Evolutionary conservation across 163 green algal species (phyloP).

Genomic region (Prototheca cutis): DNA sequence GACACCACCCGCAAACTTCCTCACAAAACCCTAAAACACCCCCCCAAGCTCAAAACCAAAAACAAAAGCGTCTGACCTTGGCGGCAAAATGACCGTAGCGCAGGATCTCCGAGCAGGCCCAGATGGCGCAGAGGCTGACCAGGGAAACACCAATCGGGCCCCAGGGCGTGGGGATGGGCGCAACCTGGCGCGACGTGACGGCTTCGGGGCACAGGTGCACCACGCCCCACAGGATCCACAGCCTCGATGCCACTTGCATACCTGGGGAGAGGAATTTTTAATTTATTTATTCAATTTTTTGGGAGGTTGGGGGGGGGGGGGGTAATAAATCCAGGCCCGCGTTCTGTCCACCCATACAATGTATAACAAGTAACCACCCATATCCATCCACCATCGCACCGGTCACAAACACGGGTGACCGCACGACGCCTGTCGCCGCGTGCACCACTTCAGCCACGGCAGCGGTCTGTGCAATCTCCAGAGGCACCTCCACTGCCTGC

Average conservation of each 20-base stretch:
- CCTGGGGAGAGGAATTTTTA: conserved; percentile 36
- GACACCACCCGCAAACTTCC: too few relatives aligned
- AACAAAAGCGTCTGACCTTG: conserved; percentile 45
- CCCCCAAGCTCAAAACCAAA: too few relatives aligned
- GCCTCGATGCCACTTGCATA: conserved; percentile 67
- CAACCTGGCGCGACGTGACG: conserved; percentile 14
- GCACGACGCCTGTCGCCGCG: conserved; percentile 58
- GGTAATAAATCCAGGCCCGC: too few relatives aligned
- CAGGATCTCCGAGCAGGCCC: conserved; percentile 78
- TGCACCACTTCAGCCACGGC: conserved; percentile 79
- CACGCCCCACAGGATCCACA: conserved; percentile 78
- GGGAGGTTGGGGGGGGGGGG: too few relatives aligned
- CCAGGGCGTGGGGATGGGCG: conserved; percentile 6
- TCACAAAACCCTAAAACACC: too few relatives aligned
- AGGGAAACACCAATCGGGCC: conserved; percentile 27
- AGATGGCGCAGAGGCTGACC: conserved; percentile 67
- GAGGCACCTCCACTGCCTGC: conserved; percentile 46
- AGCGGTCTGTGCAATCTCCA: conserved; percentile 73
- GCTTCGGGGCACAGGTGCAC: conserved; percentile 35
- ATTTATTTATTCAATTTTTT: too few relatives aligned
- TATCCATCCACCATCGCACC: too few relatives aligned
- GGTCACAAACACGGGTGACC: conserved; percentile 70
- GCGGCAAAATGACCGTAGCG: conserved; percentile 84
- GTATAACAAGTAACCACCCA: too few relatives aligned
- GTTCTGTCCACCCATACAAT: too few relatives aligned